Base-by-base conservation (phyloP, 129 eudicot species). In the Erigeron canadensis region DNA sequence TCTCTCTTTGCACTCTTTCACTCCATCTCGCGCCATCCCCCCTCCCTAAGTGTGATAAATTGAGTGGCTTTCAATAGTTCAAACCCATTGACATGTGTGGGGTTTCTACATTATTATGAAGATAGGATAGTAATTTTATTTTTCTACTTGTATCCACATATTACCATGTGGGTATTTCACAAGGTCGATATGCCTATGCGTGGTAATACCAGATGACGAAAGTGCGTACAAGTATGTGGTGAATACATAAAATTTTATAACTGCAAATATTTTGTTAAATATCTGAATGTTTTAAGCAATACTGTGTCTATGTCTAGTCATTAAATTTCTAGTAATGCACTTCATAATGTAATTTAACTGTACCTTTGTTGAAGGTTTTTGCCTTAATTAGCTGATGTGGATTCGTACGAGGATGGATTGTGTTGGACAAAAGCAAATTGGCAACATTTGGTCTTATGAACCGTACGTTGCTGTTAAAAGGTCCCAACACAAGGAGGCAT, bases 351-450 rank as follows among this genome's bases (percentile, higher is more conserved):
- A 40, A 64, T 19, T 18, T 42, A 16, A 64, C 11, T 64, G 12
- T 10, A 2, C 23, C 16, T 41, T 41, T 64, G 6, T 38, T 39
- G 37, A 40, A 64, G 69, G 46, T 63, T 39, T 37, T 39, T 18
- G 38, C 40, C 40, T 63, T 63, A 63, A 28, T 48, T n/a, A n/a
- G n/a, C n/a, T 38, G 23, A 7, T 63, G 47, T 40, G 68, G 68
- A 63, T 13, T 19, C 16, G 2, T 5, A 42, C 42, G 51, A 43
- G 54, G 70, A 17, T 65, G 51, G 38, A 64, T n/a, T 64, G 37
- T 8, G 69, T 8, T 40, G 23, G 51, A 41, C 41, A 8, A 42
- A 47, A 13, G 15, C 59, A 67, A 67, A 48, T 5, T 17, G 44
- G 1, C 72, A 67, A 8, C 22, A 23, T 19, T 40, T 39, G 69